These are phyloP conservation scores for Calonectria pseudoturangicola DNA, from an alignment of 2,329 filamentous ascomycete species.

Conservation along the genomic window DNA sequence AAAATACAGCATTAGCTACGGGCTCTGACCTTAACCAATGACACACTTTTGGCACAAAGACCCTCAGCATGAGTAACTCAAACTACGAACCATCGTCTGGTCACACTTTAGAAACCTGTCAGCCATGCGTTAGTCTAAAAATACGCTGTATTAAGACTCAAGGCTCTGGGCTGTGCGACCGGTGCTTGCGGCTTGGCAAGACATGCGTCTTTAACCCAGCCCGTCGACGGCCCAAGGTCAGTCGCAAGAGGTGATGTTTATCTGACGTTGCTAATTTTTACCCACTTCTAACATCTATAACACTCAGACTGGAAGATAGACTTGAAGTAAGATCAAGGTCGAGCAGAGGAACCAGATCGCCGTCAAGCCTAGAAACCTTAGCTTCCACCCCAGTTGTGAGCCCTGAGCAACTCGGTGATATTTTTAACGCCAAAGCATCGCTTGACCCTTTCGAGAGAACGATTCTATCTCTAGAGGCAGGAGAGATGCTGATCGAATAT, in stretches of 20 bases:
- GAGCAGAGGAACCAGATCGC: slow-evolving; percentile 37
- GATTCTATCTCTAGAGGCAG: slow-evolving; percentile 43
- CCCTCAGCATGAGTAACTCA: neutral
- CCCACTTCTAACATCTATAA: neutral
- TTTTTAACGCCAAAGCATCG: slow-evolving; percentile 34
- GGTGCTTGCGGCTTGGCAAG: slow-evolving; percentile 58
- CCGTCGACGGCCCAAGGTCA: slow-evolving; percentile 49
- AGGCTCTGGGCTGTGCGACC: slow-evolving; percentile 56
- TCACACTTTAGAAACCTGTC: slow-evolving; percentile 54
- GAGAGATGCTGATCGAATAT: slow-evolving; percentile 39
- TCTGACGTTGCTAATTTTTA: neutral
- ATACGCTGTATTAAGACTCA: slow-evolving; percentile 58
- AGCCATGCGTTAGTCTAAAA: slow-evolving; percentile 57
- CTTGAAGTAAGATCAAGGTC: slow-evolving; percentile 10
- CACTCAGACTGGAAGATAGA: neutral
- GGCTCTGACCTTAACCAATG: neutral
- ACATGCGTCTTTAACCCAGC: slow-evolving; percentile 57
- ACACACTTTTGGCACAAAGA: neutral
- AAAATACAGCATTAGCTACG: neutral
- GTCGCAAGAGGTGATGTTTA: slow-evolving; percentile 38
- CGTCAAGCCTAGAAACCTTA: slow-evolving; percentile 1
- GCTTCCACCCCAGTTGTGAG: neutral
- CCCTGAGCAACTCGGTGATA: neutral
- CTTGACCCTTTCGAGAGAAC: slow-evolving; percentile 50
- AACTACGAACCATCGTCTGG: slow-evolving; percentile 7